These are phyloP conservation scores for Quercus cerris DNA, from an alignment of 306 rosid species.

Conservation along the genomic window DNA sequence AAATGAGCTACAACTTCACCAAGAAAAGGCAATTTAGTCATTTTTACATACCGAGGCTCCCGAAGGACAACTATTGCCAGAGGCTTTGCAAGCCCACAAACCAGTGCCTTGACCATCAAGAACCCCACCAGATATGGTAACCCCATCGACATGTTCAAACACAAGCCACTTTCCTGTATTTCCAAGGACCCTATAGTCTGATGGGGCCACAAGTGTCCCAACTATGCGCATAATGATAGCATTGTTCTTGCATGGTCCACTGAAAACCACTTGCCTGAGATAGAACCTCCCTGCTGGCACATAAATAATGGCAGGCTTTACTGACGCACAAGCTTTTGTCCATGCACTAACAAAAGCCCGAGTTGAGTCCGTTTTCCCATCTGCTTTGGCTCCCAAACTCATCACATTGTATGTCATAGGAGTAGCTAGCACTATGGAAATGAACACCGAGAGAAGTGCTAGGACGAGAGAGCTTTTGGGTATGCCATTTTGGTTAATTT, in stretches of 20 bases:
- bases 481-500: slow-evolving; percentile 7
- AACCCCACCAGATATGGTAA: slow-evolving; percentile 38
- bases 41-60: slow-evolving; percentile 45
- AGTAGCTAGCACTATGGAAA: background rate
- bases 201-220: slow-evolving; percentile 45
- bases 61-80: slow-evolving; percentile 38
- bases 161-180: slow-evolving; percentile 33
- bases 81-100: slow-evolving; percentile 51
- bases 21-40: background rate
- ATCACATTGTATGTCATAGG: slow-evolving; percentile 21
- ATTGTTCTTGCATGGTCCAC: slow-evolving; percentile 41
- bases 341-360: slow-evolving; percentile 36
- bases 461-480: background rate
- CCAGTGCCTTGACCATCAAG: slow-evolving; percentile 49
- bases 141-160: slow-evolving; percentile 34
- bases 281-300: slow-evolving; percentile 46
- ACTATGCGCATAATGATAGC: slow-evolving; percentile 31
- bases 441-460: background rate
- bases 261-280: slow-evolving; percentile 26
- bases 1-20: background rate
- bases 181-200: slow-evolving; percentile 38
- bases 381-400: slow-evolving; percentile 32
- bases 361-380: slow-evolving; percentile 35
- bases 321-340: slow-evolving; percentile 39
- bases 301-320: slow-evolving; percentile 23